Evolutionary conservation across 257 asterid genomes (phyloP), one percentile per base, ranked within the genome.

Genomic region (Datura wrightii): DNA sequence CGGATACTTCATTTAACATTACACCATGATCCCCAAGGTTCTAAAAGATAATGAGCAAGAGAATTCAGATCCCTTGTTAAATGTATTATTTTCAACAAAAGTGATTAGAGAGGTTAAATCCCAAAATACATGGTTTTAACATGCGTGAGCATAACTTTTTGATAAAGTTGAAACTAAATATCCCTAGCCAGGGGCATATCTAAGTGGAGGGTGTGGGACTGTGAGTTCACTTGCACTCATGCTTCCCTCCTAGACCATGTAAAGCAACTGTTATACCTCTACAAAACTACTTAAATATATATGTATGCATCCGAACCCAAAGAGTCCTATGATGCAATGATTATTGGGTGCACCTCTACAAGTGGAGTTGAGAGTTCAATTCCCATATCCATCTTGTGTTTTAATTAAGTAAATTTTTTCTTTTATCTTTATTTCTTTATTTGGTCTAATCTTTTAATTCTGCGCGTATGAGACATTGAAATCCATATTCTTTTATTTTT

Each of bases 141-240:
- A 65, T 11, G 72, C 44, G 4, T 65, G 18, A 65, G 10, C 72
- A 65, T 63, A 63, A 34, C 44, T 5, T 65, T 65, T 34, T 65
- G 69, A 65, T 34, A 65, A 65, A 65, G 18, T 65, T 65, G 72
- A 65, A 65, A 65, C 7, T 65, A 65, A n/a, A 58, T 58, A 58
- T 58, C 4, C 65, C 65, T 18, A 58, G 65, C 65, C 60, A 54
- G 18, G 19, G 19, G 60, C 7, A 15, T 54, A 14, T 54, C 19
- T 54, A 54, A 54, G 60, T 54, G 60, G 58, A 53, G 60, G 60
- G 60, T 54, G 60, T 54, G 60, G 60, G 31, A 24, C 31, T 24
- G 31, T 24, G 31, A 24, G 19, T 54, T 54, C 60, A 14, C 19
- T 54, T 11, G 58, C 58, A 53, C 58, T 13, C 58, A 3, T 13